Evolutionary conservation across 163 green algal species (phyloP), one percentile per base, ranked within the genome.

Genomic region (Picocystis sp.): DNA sequence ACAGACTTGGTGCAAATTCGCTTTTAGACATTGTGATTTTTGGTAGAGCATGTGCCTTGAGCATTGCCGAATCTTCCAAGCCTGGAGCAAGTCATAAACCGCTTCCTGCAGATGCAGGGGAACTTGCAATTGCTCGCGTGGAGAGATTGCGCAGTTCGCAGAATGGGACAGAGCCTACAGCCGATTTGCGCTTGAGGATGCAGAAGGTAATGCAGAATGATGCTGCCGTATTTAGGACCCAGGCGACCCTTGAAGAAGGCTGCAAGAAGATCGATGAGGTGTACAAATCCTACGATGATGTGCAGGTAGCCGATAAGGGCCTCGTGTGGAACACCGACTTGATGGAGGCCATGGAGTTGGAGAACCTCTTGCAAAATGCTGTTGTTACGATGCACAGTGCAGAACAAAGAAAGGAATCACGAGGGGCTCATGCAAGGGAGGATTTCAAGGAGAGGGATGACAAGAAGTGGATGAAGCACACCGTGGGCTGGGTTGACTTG

Each of bases 21-120:
- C 69, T 99, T 64, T 81, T 99, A 44, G 90, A 99, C 72, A 99
- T 99, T 51, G 90, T 99, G 11, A 87, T 99, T 11, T 99, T 97
- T 68, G 90, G 90, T n/a, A 77, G 90, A 19, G 87, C 89, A 11
- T 97, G 87, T 67, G 89, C 82, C 5, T 38, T 38, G 29, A 38
- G 29, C 29, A 38, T 38, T 38, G 29, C 29, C 5, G 29, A 38
- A 38, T 38, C 29, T 8, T 6, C 29, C 5, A 38, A 8, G 29
- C 29, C 51, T 54, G 51, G 79, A 42, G 61, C 64, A n/a, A 52
- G 73, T 8, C 84, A 93, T 61, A 62, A 68, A 45, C 70, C 73
- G 2, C 70, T 94, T 43, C 67, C 79, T 1, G 65, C 68, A 29
- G 58, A 72, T 56, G 77, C 78, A 0, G 83, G 83, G 51, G 61